Conservation (phyloP, 306 rosid species). For the Acacia confusa region DNA sequence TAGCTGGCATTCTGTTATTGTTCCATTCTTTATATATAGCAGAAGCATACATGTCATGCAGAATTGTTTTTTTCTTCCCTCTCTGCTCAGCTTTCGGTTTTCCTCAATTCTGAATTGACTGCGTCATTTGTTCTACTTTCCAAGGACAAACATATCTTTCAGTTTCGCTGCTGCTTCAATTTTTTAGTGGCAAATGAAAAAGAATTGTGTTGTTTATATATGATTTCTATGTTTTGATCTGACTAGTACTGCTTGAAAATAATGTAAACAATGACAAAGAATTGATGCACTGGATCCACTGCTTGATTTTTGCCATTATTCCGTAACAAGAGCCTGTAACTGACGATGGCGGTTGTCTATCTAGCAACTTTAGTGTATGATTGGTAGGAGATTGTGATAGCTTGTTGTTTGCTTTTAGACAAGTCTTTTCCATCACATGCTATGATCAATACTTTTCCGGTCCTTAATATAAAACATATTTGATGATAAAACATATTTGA, state of each 20-base stretch:
- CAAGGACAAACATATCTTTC: background rate
- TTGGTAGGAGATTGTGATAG: conserved; percentile 9
- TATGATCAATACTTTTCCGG: background rate
- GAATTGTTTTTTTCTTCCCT: background rate
- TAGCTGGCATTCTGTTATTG: background rate
- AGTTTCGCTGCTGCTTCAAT: background rate
- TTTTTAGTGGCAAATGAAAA: background rate
- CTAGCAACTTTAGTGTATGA: background rate
- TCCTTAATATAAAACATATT: too few relatives aligned
- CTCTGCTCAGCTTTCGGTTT: background rate
- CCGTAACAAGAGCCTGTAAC: background rate
- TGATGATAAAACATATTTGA: too few relatives aligned
- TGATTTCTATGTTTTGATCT: background rate
- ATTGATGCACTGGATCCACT: conserved; percentile 6
- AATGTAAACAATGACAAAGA: background rate
- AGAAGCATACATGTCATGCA: background rate
- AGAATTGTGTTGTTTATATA: background rate
- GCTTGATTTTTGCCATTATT: background rate
- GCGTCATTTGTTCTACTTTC: background rate
- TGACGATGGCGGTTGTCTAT: background rate
- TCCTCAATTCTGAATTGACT: background rate
- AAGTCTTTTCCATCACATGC: background rate
- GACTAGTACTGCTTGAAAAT: conserved; percentile 3
- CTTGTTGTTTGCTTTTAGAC: conserved; percentile 1
- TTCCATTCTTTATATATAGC: background rate